Evolutionary conservation across 495 filamentous ascomycete species (phyloP).

Genomic region (Podospora pseudocomata): DNA sequence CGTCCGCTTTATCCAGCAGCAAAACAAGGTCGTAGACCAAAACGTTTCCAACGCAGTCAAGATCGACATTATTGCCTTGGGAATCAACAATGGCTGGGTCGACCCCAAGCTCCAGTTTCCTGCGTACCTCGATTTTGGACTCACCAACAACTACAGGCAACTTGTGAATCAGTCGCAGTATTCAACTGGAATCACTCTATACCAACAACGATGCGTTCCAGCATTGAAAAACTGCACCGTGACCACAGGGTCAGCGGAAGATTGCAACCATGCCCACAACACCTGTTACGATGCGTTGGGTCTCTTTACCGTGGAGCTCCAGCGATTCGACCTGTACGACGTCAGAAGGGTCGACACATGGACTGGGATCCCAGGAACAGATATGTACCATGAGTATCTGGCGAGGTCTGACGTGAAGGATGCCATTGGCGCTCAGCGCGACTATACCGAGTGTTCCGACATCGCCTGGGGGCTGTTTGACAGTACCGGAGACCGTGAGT

Average conservation of each 20-base stretch:
- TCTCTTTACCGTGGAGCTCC: no score
- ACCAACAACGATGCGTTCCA: not conserved
- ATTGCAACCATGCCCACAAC: not conserved
- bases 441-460: not conserved
- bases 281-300: not conserved
- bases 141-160: slow-evolving; percentile 51
- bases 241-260: not conserved
- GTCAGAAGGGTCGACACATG: not conserved
- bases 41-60: slow-evolving; percentile 31
- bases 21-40: not conserved
- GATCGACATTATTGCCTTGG: slow-evolving; percentile 52
- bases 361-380: not conserved
- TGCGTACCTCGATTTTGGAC: slow-evolving; percentile 50
- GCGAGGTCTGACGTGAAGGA: slow-evolving; percentile 13
- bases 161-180: slow-evolving; percentile 43
- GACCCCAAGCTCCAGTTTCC: slow-evolving; percentile 49
- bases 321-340: slow-evolving; percentile 1
- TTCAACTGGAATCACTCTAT: slow-evolving; percentile 14
- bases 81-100: slow-evolving; percentile 58
- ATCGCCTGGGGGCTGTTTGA: not conserved
- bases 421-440: slow-evolving; percentile 3
- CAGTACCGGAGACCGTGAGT: not conserved
- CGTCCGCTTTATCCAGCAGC: not conserved
- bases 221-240: not conserved
- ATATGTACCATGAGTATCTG: slow-evolving; percentile 17